phyloP scores from a whole-genome alignment of 371 early-diverging fungal species.

The Circinella minor region DNA sequence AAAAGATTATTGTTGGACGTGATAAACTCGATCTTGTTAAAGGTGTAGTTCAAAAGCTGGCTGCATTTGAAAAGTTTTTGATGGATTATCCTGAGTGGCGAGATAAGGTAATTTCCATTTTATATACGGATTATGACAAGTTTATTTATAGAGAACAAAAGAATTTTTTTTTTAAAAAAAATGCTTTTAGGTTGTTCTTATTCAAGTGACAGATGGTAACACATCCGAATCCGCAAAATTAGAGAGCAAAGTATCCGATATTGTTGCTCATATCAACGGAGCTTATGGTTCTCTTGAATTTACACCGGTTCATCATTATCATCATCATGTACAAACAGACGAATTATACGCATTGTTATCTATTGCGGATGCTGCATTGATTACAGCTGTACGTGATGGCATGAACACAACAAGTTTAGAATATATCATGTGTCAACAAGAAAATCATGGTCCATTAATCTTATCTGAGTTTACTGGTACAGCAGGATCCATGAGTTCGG shows the following conservation, averaged over 20 bases:
- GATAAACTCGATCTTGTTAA: slow-evolving; percentile 99
- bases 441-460: slow-evolving; percentile 89
- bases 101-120: slow-evolving; percentile 56
- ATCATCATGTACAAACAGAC: slow-evolving; percentile 90
- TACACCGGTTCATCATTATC: slow-evolving; percentile 94
- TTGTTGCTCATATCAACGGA: slow-evolving; percentile 94
- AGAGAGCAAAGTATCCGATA: slow-evolving; percentile 86
- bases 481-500: slow-evolving; percentile 88
- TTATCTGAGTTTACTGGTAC: slow-evolving; percentile 98
- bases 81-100: slow-evolving; percentile 89
- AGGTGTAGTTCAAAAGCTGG: slow-evolving; percentile 96
- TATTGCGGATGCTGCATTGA: slow-evolving; percentile 93
- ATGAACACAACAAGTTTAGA: slow-evolving; percentile 99
- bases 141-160: too few relatives aligned
- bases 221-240: slow-evolving; percentile 62
- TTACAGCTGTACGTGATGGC: slow-evolving; percentile 97
- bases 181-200: slow-evolving; percentile 75
- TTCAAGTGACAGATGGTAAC: slow-evolving; percentile 75
- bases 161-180: neutral
- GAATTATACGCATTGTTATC: slow-evolving; percentile 96
- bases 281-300: slow-evolving; percentile 94
- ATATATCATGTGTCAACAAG: slow-evolving; percentile 96
- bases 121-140: too few relatives aligned
- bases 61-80: slow-evolving; percentile 94
- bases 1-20: slow-evolving; percentile 95